phyloP scores from a whole-genome alignment of 2,329 filamentous ascomycete species.

The Blumeriella jaapii region DNA sequence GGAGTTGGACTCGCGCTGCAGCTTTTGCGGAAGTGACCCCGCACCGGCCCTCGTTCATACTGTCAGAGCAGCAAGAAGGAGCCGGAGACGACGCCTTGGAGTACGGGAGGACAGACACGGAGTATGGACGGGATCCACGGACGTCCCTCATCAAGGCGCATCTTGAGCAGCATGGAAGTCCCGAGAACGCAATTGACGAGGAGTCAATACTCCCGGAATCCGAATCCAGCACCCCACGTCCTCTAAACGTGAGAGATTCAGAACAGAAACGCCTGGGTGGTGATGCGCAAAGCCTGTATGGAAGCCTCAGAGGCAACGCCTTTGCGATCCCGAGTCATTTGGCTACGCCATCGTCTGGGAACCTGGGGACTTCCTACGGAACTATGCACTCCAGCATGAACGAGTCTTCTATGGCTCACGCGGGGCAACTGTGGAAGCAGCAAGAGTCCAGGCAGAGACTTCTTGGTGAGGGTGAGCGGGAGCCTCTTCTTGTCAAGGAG shows the following conservation, averaged over 20 bases:
- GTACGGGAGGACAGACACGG: conserved; percentile 21
- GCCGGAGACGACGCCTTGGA: conserved; percentile 15
- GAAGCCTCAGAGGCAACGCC: conserved; percentile 28
- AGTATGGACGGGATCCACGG: conserved; percentile 17
- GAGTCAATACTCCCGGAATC: conserved; percentile 10
- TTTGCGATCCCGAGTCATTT: conserved; percentile 50
- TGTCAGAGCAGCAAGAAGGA: conserved; percentile 42
- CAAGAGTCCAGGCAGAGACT: conserved; percentile 34
- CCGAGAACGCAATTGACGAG: conserved; percentile 24
- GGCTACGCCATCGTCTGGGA: conserved; percentile 58
- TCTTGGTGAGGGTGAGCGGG: conserved; percentile 45
- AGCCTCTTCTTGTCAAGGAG: conserved; percentile 77
- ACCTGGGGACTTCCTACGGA: conserved; percentile 53
- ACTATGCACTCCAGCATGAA: conserved; percentile 31
- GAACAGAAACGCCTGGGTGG: conserved; percentile 12
- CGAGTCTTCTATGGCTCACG: conserved; percentile 37
- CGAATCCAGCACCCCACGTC: conserved; percentile 15
- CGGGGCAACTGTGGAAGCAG: conserved; percentile 40
- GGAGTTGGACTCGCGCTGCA: conserved; percentile 84
- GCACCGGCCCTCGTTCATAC: conserved; percentile 62
- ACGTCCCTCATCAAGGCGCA: conserved; percentile 39
- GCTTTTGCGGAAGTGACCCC: conserved; percentile 81
- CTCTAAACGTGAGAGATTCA: conserved; percentile 32
- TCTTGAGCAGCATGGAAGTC: conserved; percentile 31
- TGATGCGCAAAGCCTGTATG: conserved; percentile 19